phyloP scores from a whole-genome alignment of 1,284 basidiomycete species.

The Ustilago cynodontis region DNA sequence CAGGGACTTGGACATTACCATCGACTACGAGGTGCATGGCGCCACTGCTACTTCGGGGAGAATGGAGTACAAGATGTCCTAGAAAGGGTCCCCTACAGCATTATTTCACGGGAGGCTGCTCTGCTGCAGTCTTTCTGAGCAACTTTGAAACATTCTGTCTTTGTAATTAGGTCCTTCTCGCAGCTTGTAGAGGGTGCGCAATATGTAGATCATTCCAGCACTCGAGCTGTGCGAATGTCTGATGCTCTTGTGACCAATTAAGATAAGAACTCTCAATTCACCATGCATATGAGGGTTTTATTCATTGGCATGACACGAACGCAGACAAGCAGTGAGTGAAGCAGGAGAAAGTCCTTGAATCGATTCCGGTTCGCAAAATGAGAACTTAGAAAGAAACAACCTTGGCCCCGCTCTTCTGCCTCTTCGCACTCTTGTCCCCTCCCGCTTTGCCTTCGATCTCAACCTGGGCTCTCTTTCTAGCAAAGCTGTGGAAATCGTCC shows the following conservation, averaged over 20 bases:
- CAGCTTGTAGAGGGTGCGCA: not conserved
- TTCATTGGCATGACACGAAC: not conserved
- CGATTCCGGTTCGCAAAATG: not conserved
- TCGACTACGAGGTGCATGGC: slow-evolving; percentile 62
- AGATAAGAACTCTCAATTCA: not conserved
- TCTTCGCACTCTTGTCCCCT: slow-evolving; percentile 15
- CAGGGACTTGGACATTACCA: slow-evolving; percentile 67
- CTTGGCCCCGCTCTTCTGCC: slow-evolving; percentile 26
- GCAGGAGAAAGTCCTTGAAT: not conserved
- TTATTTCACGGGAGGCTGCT: not conserved
- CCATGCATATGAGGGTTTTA: too few species aligned
- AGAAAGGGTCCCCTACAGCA: not conserved
- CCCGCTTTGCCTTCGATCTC: slow-evolving; percentile 69
- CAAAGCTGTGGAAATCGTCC: slow-evolving; percentile 88
- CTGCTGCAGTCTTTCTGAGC: not conserved
- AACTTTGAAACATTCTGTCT: not conserved
- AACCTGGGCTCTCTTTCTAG: slow-evolving; percentile 76
- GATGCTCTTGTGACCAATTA: not conserved
- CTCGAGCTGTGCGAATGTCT: not conserved
- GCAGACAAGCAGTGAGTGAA: not conserved
- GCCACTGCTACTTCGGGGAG: slow-evolving; percentile 40
- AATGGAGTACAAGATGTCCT: slow-evolving; percentile 69
- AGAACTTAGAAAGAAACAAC: slow-evolving; percentile 35
- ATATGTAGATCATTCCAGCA: slow-evolving; percentile 5
- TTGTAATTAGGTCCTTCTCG: slow-evolving; percentile 12